Percentiles rank a stretch among this genome's conserved stretches.
Conservation (phyloP, 179 eudicot genomes). For the Spergularia azorica region DNA sequence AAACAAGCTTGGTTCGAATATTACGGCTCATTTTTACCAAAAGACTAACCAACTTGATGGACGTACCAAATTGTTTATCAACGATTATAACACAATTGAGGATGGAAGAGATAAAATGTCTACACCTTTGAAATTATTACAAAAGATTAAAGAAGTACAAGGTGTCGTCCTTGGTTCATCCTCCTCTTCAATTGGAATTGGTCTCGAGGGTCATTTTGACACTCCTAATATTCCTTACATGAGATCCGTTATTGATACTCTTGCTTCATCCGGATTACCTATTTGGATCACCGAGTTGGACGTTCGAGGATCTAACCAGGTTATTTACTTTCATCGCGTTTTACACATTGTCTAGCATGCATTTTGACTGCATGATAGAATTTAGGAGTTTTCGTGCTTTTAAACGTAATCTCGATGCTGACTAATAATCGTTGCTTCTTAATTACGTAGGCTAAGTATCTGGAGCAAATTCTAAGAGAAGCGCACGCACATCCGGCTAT, state of each 20-base stretch:
- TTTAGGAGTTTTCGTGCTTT: too few species aligned
- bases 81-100: slow-evolving; percentile 63
- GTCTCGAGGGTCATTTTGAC: slow-evolving; percentile 55
- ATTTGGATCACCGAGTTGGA: slow-evolving; percentile 72
- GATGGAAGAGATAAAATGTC: slow-evolving; percentile 15
- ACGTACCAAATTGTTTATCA: slow-evolving; percentile 40
- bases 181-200: slow-evolving; percentile 31
- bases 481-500: slow-evolving; percentile 46
- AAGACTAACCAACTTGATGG: slow-evolving; percentile 30
- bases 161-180: neutral
- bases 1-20: slow-evolving; percentile 32
- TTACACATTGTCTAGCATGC: too few species aligned
- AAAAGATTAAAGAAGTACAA: slow-evolving; percentile 25
- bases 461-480: slow-evolving; percentile 57
- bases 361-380: too few species aligned
- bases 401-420: too few species aligned
- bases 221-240: slow-evolving; percentile 41
- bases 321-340: neutral
- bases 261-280: slow-evolving; percentile 43
- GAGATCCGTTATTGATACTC: slow-evolving; percentile 53
- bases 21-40: slow-evolving; percentile 20
- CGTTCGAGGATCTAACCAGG: slow-evolving; percentile 47
- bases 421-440: neutral
- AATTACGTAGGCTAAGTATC: slow-evolving; percentile 35
- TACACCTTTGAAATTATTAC: slow-evolving; percentile 28